Percentiles rank a stretch among this genome's conserved stretches.
These are phyloP conservation scores for Ustilago crameri DNA, from an alignment of 1,284 basidiomycete genomes.

Conservation along the genomic window DNA sequence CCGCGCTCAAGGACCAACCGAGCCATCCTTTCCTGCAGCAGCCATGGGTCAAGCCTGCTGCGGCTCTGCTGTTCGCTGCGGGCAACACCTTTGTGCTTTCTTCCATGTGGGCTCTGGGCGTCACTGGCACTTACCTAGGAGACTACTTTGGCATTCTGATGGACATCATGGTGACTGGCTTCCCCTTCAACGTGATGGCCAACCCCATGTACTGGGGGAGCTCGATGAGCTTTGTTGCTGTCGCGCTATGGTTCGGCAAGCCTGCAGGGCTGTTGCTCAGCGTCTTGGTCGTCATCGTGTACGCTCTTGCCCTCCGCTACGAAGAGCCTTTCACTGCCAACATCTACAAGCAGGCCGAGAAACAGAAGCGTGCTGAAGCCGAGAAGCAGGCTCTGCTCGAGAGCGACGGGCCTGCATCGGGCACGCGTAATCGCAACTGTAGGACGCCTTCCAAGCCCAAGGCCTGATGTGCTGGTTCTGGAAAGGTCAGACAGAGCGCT, in stretches of 20 bases:
- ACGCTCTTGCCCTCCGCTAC: conserved; percentile 61
- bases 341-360: conserved; percentile 64
- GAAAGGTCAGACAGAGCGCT: no score
- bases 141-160: conserved; percentile 99
- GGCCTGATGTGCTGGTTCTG: conserved; percentile 13
- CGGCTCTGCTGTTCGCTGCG: conserved; percentile 76
- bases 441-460: conserved; percentile 45
- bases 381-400: conserved; percentile 35
- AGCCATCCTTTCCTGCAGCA: conserved; percentile 70
- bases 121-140: conserved; percentile 84
- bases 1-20: conserved; percentile 80
- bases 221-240: conserved; percentile 64
- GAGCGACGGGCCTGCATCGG: conserved; percentile 44
- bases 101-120: conserved; percentile 89
- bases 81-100: conserved; percentile 75
- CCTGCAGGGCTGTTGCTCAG: conserved; percentile 65
- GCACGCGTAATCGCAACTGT: conserved; percentile 45
- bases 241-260: conserved; percentile 66
- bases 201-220: conserved; percentile 88
- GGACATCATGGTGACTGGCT: conserved; percentile 80
- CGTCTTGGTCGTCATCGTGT: conserved; percentile 61
- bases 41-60: conserved; percentile 75
- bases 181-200: conserved; percentile 92
- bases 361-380: conserved; percentile 45
- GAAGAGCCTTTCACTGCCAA: conserved; percentile 65